Evolutionary conservation across 495 filamentous ascomycete species (phyloP).

Genomic region (Xylaria venustula): DNA sequence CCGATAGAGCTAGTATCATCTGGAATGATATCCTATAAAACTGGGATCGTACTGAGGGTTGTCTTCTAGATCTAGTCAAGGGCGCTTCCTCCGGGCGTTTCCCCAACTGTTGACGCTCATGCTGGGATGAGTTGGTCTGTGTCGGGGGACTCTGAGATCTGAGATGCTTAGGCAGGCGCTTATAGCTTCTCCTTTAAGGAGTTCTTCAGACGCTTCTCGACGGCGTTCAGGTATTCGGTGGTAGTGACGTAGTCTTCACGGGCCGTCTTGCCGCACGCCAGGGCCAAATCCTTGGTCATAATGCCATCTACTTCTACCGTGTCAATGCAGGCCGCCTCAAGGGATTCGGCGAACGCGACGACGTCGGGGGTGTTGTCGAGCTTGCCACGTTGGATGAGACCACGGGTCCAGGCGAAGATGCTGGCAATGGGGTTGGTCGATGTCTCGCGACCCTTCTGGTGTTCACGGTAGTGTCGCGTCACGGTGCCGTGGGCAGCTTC

Average conservation of each 20-base stretch:
- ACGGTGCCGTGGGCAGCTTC: constrained; percentile 99
- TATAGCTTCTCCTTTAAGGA: constrained; percentile 54
- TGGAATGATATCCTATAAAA: neutral
- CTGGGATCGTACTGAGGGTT: neutral
- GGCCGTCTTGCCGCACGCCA: constrained; percentile 82
- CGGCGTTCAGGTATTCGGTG: constrained; percentile 79
- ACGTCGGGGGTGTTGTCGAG: constrained; percentile 87
- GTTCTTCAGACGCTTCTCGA: constrained; percentile 79
- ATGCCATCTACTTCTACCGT: constrained; percentile 89
- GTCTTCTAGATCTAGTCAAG: neutral
- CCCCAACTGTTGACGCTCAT: neutral
- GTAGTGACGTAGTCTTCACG: constrained; percentile 86
- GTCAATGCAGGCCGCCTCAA: constrained; percentile 93
- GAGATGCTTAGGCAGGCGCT: neutral
- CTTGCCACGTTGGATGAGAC: constrained; percentile 86
- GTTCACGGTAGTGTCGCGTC: constrained; percentile 96
- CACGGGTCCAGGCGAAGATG: constrained; percentile 98
- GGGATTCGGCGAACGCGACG: constrained; percentile 80
- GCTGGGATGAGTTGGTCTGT: no score
- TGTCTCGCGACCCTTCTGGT: constrained; percentile 95
- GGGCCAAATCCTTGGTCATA: constrained; percentile 98
- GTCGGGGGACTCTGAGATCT: no score
- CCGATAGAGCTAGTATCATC: neutral
- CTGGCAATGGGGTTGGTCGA: constrained; percentile 98
- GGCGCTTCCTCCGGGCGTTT: neutral